Conservation (phyloP, 352 stramenopile species). For the Pythium biforme region DNA sequence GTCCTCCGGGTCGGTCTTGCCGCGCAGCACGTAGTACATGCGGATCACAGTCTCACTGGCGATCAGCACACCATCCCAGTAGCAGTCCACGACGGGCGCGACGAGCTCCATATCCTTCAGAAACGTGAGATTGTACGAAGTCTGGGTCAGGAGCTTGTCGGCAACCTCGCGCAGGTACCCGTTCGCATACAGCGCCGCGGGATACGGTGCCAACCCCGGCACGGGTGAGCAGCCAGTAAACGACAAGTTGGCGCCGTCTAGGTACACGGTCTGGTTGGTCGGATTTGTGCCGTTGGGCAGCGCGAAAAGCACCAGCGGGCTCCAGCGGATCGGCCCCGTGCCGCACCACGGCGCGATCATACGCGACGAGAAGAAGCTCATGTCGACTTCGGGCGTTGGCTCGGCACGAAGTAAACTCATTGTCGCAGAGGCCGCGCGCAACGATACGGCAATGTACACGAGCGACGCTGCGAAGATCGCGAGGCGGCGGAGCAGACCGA, state of each 20-base stretch:
- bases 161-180: not conserved
- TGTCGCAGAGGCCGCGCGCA: not conserved
- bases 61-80: conserved; percentile 21
- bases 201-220: not conserved
- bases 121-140: conserved; percentile 11
- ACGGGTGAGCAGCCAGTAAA: not conserved
- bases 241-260: not conserved
- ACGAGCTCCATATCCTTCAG: conserved; percentile 19
- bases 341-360: not conserved
- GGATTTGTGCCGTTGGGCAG: conserved; percentile 19
- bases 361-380: not conserved
- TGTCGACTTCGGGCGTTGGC: not conserved
- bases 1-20: not conserved
- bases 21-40: conserved; percentile 13
- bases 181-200: not conserved
- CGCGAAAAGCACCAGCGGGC: conserved; percentile 11
- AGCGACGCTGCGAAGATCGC: not conserved
- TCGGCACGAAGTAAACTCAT: not conserved
- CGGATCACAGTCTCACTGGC: not conserved
- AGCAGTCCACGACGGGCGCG: conserved; percentile 37
- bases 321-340: not conserved
- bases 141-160: not conserved
- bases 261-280: conserved; percentile 17
- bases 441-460: not conserved
- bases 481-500: not conserved